Percentiles rank a stretch among this genome's conserved stretches.
phyloP scores from a whole-genome alignment of 2,329 filamentous ascomycete species.

The Venturia oleaginea region DNA sequence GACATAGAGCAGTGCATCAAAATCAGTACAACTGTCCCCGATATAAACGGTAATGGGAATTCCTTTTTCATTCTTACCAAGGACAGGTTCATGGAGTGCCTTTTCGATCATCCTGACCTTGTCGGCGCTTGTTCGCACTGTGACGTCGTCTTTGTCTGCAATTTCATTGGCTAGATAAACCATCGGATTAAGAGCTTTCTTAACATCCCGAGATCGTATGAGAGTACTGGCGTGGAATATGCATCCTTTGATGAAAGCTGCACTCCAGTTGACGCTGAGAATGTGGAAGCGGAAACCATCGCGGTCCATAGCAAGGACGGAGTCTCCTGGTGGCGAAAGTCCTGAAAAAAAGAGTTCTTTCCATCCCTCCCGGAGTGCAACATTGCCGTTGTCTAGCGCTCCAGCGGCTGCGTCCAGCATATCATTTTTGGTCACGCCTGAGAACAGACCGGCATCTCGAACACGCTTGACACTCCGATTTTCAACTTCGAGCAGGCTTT shows the following conservation, averaged over 20 bases:
- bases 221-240: neutral
- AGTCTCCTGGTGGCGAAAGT: conserved; percentile 16
- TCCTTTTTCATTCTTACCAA: conserved; percentile 9
- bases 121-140: conserved; percentile 5
- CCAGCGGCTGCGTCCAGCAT: conserved; percentile 21
- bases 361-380: conserved; percentile 32
- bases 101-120: neutral
- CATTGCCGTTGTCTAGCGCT: conserved; percentile 23
- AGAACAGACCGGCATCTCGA: conserved; percentile 30
- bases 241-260: conserved; percentile 28
- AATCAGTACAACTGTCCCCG: conserved; percentile 40
- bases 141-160: neutral
- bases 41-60: conserved; percentile 31
- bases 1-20: conserved; percentile 35
- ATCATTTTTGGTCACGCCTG: conserved; percentile 25
- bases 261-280: conserved; percentile 37
- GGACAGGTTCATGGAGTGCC: neutral
- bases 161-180: neutral
- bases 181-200: neutral
- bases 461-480: conserved; percentile 32
- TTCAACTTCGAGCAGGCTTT: conserved; percentile 30
- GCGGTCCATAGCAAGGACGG: neutral
- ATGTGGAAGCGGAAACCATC: conserved; percentile 5
- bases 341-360: conserved; percentile 21
- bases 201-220: neutral